Conservation (phyloP, 163 green algal genomes). For the Scenedesmus sp. region DNA sequence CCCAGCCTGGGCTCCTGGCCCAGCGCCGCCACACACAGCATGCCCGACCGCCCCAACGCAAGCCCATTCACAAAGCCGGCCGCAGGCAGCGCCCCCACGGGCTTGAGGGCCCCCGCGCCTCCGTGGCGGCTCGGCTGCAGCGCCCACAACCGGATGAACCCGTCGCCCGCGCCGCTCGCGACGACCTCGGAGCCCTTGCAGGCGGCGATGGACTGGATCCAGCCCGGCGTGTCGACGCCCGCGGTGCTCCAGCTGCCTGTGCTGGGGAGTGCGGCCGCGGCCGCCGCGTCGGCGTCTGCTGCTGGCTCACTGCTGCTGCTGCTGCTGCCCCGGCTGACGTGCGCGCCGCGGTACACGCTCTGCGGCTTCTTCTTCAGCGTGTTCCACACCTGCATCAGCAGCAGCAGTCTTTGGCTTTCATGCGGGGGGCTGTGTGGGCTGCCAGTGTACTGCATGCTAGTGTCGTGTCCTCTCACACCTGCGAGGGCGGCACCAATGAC, state of each 20-base stretch:
- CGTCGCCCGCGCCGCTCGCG: constrained; percentile 91
- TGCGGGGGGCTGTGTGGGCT: too few species aligned
- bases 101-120: constrained; percentile 56
- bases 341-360: constrained; percentile 70
- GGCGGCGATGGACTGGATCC: constrained; percentile 89
- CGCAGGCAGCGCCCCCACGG: constrained; percentile 76
- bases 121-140: constrained; percentile 68
- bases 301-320: neutral
- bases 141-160: constrained; percentile 90
- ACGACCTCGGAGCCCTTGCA: constrained; percentile 86
- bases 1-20: constrained; percentile 89
- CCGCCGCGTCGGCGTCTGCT: constrained; percentile 7
- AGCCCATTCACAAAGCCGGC: constrained; percentile 92
- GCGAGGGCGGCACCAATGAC: too few species aligned
- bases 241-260: constrained; percentile 47
- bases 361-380: constrained; percentile 91
- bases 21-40: constrained; percentile 87
- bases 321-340: constrained; percentile 60
- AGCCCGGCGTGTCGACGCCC: constrained; percentile 58
- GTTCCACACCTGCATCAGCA: constrained; percentile 80
- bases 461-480: too few species aligned
- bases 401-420: too few species aligned
- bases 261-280: constrained; percentile 39
- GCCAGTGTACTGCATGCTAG: too few species aligned
- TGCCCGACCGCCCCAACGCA: constrained; percentile 74